phyloP scores from a whole-genome alignment of 176 grass and related monocot genomes.

The Dendrocalamus sinicus region DNA sequence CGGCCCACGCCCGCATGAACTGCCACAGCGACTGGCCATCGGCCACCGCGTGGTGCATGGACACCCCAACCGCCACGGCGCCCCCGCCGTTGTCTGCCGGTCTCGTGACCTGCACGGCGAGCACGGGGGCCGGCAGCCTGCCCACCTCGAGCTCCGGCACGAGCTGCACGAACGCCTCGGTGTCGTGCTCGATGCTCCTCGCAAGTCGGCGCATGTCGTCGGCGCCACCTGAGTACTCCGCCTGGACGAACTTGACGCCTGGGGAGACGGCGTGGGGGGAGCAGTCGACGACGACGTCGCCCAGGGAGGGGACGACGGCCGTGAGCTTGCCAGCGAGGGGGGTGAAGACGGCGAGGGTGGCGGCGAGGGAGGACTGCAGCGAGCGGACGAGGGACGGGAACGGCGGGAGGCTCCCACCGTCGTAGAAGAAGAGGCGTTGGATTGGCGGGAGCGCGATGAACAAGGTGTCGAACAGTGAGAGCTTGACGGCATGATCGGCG shows the following conservation, averaged over 20 bases:
- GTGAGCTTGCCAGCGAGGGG: constrained; percentile 33
- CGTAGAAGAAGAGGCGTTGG: constrained; percentile 41
- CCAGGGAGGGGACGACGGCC: background rate
- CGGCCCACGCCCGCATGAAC: constrained; percentile 60
- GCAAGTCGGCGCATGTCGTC: constrained; percentile 40
- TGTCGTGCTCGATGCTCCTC: constrained; percentile 40
- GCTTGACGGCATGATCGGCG: background rate
- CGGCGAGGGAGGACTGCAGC: constrained; percentile 28
- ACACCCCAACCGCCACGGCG: constrained; percentile 45
- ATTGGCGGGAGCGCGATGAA: constrained; percentile 5
- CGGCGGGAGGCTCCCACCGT: background rate
- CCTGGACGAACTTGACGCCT: constrained; percentile 47
- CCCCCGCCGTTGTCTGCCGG: background rate
- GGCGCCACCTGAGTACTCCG: constrained; percentile 37
- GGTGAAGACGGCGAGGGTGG: constrained; percentile 29
- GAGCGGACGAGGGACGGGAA: background rate
- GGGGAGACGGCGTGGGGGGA: background rate
- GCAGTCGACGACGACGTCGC: constrained; percentile 46
- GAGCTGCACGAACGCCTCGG: constrained; percentile 48
- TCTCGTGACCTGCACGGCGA: constrained; percentile 59
- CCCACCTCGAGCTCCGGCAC: constrained; percentile 33
- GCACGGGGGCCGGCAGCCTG: constrained; percentile 31
- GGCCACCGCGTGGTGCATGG: constrained; percentile 48
- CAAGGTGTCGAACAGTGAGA: constrained; percentile 31
- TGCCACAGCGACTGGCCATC: constrained; percentile 57